Base-by-base conservation (phyloP, 108 stramenopile species). In the Cyclotella baltica region DNA sequence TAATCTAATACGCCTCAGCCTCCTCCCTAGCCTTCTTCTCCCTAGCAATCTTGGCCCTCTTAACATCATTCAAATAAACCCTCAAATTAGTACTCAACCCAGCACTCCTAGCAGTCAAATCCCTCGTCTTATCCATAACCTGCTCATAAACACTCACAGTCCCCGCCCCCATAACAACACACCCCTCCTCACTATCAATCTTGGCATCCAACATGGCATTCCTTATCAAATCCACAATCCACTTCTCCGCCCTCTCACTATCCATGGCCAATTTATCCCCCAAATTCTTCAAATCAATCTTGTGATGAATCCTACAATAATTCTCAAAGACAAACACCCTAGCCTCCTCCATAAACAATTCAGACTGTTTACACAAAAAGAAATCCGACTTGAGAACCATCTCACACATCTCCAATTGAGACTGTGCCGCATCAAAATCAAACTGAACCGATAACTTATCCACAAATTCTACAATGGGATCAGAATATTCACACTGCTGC, bases 241-340 rank as follows among this genome's bases (percentile, higher is more conserved):
- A 99, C 43, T 93, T 92, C 82, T 99, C 99, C 0, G 99, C 98
- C 31, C 92, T 90, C 10, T 90, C 91, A 62, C 88, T 80, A 69
- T 98, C 89, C 96, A 99, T 97, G 78, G 94, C 93, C 62, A 98
- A 88, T 85, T 98, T 97, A 31, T 92, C 90, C 6, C 97, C 97
- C 70, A 99, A 88, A 62, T 93, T 96, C 30, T 71, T 71, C 72
- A 99, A 89, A 77, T 99, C 98, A 78, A 99, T 95, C 88, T 96
- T 98, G 87, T 96, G 90, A 92, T 99, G 98, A 78, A 99, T 98
- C 56, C 97, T 88, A 79, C 99, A 99, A 83, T 98, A 98, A 65
- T 98, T 98, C 86, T 99, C 99, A 88, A 99, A 99, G 53, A 99
- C 96, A 90, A 99, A 97, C 35, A 97, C 94, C 20, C 99, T 88